Conservation (phyloP, 2,329 filamentous ascomycete genomes). For the Biscogniauxia sp. region DNA sequence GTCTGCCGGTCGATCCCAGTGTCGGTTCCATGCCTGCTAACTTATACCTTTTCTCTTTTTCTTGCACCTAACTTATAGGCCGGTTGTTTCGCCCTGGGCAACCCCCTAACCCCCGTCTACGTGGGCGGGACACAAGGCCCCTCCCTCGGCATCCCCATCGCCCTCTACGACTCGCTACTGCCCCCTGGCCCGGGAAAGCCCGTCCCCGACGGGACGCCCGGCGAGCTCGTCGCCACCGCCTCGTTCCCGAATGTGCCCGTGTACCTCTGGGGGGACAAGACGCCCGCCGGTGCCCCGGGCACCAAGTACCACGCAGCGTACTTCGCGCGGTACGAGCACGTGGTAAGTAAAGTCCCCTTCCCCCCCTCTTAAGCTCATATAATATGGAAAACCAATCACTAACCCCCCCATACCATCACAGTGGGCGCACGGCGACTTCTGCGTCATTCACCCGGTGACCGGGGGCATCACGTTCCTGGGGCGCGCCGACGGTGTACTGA, state of each 20-base stretch:
- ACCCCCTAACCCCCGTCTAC: conserved; percentile 66
- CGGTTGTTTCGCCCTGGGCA: conserved; percentile 61
- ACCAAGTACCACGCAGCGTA: conserved; percentile 59
- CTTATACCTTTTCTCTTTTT: conserved; percentile 2
- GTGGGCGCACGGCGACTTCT: conserved; percentile 84
- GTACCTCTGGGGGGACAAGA: conserved; percentile 59
- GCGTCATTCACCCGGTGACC: conserved; percentile 66
- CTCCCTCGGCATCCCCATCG: conserved; percentile 48
- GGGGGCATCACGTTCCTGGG: conserved; percentile 65
- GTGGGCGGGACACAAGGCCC: conserved; percentile 53
- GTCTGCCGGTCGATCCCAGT: too few species aligned
- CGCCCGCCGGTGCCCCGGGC: conserved; percentile 41
- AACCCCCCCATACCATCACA: too few species aligned
- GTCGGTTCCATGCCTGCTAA: conserved; percentile 9
- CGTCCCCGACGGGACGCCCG: conserved; percentile 60
- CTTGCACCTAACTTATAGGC: conserved; percentile 36
- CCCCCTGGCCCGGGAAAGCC: conserved; percentile 42
- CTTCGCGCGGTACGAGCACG: conserved; percentile 61
- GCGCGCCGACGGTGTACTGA: conserved; percentile 74
- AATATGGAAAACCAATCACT: too few species aligned
- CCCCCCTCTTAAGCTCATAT: too few species aligned
- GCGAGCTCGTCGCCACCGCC: conserved; percentile 69
- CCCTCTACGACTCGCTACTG: conserved; percentile 62
- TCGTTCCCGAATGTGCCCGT: conserved; percentile 76
- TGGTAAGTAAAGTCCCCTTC: conserved; percentile 36